phyloP scores from a whole-genome alignment of 306 rosid genomes.

The Lablab purpureus region DNA sequence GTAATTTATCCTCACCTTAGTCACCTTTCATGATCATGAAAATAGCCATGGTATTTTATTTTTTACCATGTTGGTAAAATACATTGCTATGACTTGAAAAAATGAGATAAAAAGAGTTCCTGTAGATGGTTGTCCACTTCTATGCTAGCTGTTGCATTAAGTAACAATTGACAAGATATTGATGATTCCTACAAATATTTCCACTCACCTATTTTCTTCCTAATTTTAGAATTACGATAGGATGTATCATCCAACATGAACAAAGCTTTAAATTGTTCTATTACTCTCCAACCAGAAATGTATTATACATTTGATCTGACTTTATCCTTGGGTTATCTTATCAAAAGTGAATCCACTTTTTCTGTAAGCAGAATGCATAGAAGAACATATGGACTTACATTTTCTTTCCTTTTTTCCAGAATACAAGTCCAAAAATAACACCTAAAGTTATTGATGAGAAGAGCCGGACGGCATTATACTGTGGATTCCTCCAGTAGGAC shows the following conservation, averaged over 20 bases:
- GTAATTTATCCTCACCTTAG: constrained; percentile 1
- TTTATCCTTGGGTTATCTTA: constrained; percentile 35
- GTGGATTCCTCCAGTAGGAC: constrained; percentile 70
- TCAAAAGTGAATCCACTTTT: neutral
- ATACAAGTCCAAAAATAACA: constrained; percentile 56
- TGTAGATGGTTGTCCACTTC: neutral
- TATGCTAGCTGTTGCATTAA: neutral
- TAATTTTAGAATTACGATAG: neutral
- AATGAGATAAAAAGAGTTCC: constrained; percentile 2
- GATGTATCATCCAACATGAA: constrained; percentile 12
- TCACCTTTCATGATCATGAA: constrained; percentile 22
- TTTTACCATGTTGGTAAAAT: constrained; percentile 21
- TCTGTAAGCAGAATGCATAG: constrained; percentile 18
- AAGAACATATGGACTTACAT: constrained; percentile 45
- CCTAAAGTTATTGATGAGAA: constrained; percentile 48
- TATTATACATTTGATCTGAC: constrained; percentile 21
- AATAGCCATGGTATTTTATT: neutral
- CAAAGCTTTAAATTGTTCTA: constrained; percentile 7
- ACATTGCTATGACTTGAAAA: constrained; percentile 3
- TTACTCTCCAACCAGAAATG: constrained; percentile 16
- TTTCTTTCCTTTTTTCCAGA: constrained; percentile 52
- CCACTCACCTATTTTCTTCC: neutral
- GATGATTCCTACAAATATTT: constrained; percentile 18
- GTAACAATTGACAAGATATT: neutral
- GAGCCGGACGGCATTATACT: constrained; percentile 51